Evolutionary conservation across 495 filamentous ascomycete genomes (phyloP).

Genomic region (Neurospora africana): DNA sequence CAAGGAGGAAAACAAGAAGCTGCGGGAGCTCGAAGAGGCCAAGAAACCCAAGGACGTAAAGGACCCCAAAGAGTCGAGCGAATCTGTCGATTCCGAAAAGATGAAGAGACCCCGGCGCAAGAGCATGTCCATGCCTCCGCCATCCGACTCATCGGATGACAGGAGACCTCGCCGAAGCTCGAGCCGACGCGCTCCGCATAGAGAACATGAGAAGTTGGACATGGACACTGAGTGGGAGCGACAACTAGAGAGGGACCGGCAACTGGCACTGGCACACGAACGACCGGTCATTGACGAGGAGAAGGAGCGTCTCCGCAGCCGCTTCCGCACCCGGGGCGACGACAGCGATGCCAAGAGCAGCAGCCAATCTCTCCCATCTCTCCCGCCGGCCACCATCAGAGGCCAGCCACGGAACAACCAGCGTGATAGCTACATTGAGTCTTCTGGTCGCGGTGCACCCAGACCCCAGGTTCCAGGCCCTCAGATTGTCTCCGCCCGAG

Average conservation of each 20-base stretch:
- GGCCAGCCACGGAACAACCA: conserved; percentile 8
- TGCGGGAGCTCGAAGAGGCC: conserved; percentile 69
- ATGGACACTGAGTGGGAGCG: conserved; percentile 14
- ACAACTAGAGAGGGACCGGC: conserved; percentile 8
- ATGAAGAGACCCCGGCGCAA: conserved; percentile 3
- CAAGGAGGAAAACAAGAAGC: conserved; percentile 67
- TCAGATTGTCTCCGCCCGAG: conserved; percentile 2
- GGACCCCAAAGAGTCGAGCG: neutral
- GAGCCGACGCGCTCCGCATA: conserved; percentile 13
- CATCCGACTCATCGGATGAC: conserved; percentile 16
- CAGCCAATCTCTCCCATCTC: conserved; percentile 2
- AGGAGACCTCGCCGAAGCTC: conserved; percentile 20
- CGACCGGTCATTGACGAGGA: conserved; percentile 10
- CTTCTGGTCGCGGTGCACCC: conserved; percentile 20
- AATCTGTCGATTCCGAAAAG: neutral
- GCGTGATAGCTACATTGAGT: conserved; percentile 28
- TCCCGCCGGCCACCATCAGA: conserved; percentile 6
- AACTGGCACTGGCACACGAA: conserved; percentile 9
- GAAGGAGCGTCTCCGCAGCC: conserved; percentile 20
- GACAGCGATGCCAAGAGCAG: conserved; percentile 24
- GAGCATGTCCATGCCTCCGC: neutral
- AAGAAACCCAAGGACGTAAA: conserved; percentile 20
- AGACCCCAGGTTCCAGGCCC: conserved; percentile 11
- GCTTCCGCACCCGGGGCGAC: conserved; percentile 16
- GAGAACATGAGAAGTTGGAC: conserved; percentile 9